phyloP scores from a whole-genome alignment of 805 yeast genomes.

The Vanderwaltozyma polyspora region DNA sequence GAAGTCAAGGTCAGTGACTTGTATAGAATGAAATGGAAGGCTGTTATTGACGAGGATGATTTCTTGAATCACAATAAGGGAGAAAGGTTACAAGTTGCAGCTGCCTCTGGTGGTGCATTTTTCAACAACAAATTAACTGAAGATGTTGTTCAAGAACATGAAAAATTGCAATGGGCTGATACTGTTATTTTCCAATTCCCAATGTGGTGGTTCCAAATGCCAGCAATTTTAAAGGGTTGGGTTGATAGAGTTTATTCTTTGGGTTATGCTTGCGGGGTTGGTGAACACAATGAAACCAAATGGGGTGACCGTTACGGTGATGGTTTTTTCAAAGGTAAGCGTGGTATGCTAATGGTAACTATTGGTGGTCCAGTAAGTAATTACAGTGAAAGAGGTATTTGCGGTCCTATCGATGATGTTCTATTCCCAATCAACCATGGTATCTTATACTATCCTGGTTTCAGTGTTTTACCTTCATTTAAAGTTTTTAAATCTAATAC shows the following conservation, averaged over 20 bases:
- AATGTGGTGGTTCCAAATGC: conserved; percentile 25
- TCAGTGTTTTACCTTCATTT: conserved; percentile 14
- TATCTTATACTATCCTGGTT: conserved; percentile 18
- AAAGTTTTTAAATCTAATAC: conserved; percentile 6
- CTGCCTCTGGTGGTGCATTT: conserved; percentile 13
- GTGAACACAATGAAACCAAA: conserved; percentile 6
- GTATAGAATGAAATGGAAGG: conserved; percentile 13
- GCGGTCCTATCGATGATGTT: conserved; percentile 16
- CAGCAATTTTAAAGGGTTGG: conserved; percentile 26
- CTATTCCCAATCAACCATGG: conserved; percentile 21
- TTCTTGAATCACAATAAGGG: conserved; percentile 6
- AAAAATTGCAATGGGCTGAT: conserved; percentile 24
- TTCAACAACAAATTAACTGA: conserved; percentile 11
- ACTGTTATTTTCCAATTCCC: conserved; percentile 21
- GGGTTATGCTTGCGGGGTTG: conserved; percentile 17
- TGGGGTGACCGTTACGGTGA: conserved; percentile 14
- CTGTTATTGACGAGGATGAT: conserved; percentile 8
- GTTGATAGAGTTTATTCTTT: conserved; percentile 17
- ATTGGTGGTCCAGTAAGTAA: conserved; percentile 12
- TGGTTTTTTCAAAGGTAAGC: conserved; percentile 12
- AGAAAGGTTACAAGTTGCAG: conserved; percentile 8
- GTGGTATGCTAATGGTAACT: conserved; percentile 8
- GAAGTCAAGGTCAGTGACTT: conserved; percentile 16
- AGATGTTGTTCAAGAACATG: conserved; percentile 22
- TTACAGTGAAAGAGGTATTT: conserved; percentile 12